Base-by-base conservation (phyloP, 208 protist species). In the Wallacemonas collosoma region DNA sequence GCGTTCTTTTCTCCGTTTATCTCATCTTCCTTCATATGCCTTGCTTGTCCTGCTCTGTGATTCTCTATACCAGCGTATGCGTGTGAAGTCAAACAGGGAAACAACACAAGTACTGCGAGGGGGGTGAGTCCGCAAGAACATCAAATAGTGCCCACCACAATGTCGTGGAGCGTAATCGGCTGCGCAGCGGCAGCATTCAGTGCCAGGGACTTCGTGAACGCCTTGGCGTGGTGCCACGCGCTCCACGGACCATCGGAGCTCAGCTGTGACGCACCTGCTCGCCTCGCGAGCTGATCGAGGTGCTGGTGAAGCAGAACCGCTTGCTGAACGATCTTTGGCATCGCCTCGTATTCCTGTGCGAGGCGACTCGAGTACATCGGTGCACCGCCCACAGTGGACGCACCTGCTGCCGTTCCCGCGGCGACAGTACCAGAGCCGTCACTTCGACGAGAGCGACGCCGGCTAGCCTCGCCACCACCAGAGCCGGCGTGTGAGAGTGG, bases 221-320 rank as follows among this genome's bases (percentile, higher is more conserved):
- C 60, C 12, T 57, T 69, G 53, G 60, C 8, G 60, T 65, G 60
- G 14, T n/a, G n/a, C 60, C 60, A 65, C 38, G 41, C 60, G 39
- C 60, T 50, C 60, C 60, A 50, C 60, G 7, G 41, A 14, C 40
- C 60, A 5, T 48, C 41, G 7, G 60, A 50, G 41, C 9, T 39
- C 36, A 6, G 5, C 38, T 12, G 26, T 17, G 17, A 38, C 14
- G 55, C 55, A 9, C 15, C 57, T 6, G 9, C 44, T 5, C 57
- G 12, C 14, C 17, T 6, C 3, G 60, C 60, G 41, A 65, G 60
- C 3, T 38, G 60, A 50, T 57, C 64, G 12, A 83, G 67, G 61
- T 83, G 73, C n/a, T 75, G 78, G 63, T 75, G 77, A 38, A 83
- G 71, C 6, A 73, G 58, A 7, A 83, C 71, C 4, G 78, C 78